These are phyloP conservation scores for Microbotryum scabiosae DNA, from an alignment of 1,284 basidiomycete genomes.

Conservation along the genomic window DNA sequence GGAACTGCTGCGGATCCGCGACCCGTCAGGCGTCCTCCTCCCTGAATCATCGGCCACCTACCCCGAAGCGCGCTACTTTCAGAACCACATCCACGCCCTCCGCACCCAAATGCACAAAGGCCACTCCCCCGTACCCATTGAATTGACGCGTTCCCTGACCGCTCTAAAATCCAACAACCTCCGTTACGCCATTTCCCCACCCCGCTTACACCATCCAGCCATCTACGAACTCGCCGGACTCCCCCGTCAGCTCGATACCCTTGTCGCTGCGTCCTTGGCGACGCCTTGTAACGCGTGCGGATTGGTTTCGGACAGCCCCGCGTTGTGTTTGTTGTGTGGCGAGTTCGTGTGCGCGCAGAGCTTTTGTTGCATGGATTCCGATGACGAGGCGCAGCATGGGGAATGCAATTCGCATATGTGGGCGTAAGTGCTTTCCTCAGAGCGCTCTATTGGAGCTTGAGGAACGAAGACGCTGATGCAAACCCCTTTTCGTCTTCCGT, in stretches of 20 bases:
- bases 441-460: not conserved
- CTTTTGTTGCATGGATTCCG: constrained; percentile 77
- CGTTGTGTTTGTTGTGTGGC: constrained; percentile 87
- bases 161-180: too few relatives aligned
- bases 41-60: not conserved
- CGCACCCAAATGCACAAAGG: not conserved
- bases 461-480: constrained; percentile 4
- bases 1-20: constrained; percentile 65
- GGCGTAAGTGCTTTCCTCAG: constrained; percentile 56
- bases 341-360: constrained; percentile 81
- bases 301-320: constrained; percentile 73
- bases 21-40: constrained; percentile 55
- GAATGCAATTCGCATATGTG: constrained; percentile 95
- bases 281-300: constrained; percentile 66
- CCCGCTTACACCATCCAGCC: constrained; percentile 64
- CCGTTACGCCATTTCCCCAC: not conserved
- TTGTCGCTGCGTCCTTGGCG: constrained; percentile 65
- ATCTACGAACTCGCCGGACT: constrained; percentile 77
- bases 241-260: constrained; percentile 69
- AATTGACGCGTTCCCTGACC: too few relatives aligned
- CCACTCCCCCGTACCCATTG: not conserved
- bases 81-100: constrained; percentile 5
- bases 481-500: constrained; percentile 8
- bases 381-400: constrained; percentile 52
- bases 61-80: constrained; percentile 1